These are phyloP conservation scores for Fistulinella cinereoalba DNA, from an alignment of 1,284 basidiomycete genomes.

Conservation along the genomic window DNA sequence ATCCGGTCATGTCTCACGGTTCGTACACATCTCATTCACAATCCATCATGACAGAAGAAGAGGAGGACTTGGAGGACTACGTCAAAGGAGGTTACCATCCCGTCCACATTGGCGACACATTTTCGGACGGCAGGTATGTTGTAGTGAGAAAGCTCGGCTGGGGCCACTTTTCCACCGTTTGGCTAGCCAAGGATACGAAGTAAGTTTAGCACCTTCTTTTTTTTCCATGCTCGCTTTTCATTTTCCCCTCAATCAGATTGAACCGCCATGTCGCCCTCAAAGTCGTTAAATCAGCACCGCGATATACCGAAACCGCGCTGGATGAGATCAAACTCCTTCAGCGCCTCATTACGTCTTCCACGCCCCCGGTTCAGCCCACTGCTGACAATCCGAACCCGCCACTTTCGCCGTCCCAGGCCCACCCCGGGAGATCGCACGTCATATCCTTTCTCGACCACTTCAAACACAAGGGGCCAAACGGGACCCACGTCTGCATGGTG, in stretches of 20 bases:
- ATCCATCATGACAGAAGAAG: conserved; percentile 71
- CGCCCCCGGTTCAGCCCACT: conserved; percentile 56
- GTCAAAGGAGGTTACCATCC: conserved; percentile 94
- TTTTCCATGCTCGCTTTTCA: conserved; percentile 3
- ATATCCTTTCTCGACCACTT: conserved; percentile 98
- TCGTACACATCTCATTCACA: conserved; percentile 56
- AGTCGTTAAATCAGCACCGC: conserved; percentile 95
- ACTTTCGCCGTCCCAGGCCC: conserved; percentile 64
- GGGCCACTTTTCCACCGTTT: conserved; percentile 97
- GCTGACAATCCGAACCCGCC: conserved; percentile 55
- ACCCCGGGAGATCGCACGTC: conserved; percentile 80
- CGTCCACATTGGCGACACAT: conserved; percentile 91
- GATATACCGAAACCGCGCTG: conserved; percentile 97
- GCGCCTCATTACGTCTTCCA: conserved; percentile 87
- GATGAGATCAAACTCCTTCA: conserved; percentile 99
- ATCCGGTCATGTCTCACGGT: conserved; percentile 38
- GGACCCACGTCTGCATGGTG: conserved; percentile 98
- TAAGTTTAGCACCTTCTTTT: conserved; percentile 32
- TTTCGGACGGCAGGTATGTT: conserved; percentile 85
- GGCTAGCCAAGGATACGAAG: conserved; percentile 87
- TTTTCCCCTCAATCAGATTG: conserved; percentile 51
- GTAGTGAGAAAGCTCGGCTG: conserved; percentile 97
- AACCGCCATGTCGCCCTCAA: conserved; percentile 98
- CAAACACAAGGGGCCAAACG: conserved; percentile 94
- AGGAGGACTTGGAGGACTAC: conserved; percentile 85